Percentiles rank a stretch among this genome's conserved stretches.
phyloP scores from a whole-genome alignment of 2,329 filamentous ascomycete species.

The Clonostachys rosea region DNA sequence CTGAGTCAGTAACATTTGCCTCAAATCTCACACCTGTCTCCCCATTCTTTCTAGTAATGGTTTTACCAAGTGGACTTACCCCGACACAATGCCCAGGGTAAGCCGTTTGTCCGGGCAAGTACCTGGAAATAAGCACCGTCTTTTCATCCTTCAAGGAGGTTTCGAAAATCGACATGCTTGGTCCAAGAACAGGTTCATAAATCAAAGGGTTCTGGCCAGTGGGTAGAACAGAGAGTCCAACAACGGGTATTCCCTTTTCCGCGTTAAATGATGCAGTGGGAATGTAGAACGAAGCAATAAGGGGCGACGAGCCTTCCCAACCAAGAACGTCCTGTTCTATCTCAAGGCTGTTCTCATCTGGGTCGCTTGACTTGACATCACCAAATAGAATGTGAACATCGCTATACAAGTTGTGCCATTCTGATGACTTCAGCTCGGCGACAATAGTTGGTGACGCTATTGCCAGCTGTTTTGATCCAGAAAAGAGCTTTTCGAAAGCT shows the following conservation, averaged over 20 bases:
- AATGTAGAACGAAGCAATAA: slow-evolving; percentile 35
- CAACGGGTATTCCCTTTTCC: slow-evolving; percentile 18
- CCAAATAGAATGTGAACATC: slow-evolving; percentile 37
- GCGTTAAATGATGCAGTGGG: slow-evolving; percentile 25
- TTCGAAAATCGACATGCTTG: slow-evolving; percentile 21
- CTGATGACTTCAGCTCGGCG: slow-evolving; percentile 15
- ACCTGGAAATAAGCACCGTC: slow-evolving; percentile 27
- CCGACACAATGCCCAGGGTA: slow-evolving; percentile 16
- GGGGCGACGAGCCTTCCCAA: slow-evolving; percentile 28
- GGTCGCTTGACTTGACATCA: slow-evolving; percentile 15
- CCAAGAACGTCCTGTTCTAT: slow-evolving; percentile 25
- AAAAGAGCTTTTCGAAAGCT: slow-evolving; percentile 17
- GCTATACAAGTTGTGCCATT: slow-evolving; percentile 28
- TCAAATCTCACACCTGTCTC: slow-evolving; percentile 16
- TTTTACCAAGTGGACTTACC: slow-evolving; percentile 11
- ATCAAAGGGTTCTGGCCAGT: slow-evolving; percentile 12
- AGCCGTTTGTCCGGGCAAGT: slow-evolving; percentile 23
- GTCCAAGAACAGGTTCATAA: slow-evolving; percentile 16
- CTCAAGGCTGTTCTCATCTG: slow-evolving; percentile 21
- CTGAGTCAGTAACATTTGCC: slow-evolving; percentile 18
- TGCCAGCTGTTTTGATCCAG: slow-evolving; percentile 6
- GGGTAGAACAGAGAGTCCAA: slow-evolving; percentile 23
- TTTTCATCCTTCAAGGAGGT: slow-evolving; percentile 17
- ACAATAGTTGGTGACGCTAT: slow-evolving; percentile 18
- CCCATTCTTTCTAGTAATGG: slow-evolving; percentile 7